A percentile compares a stretch with the other conserved stretches of the same genome.
Conservation (phyloP, 495 filamentous ascomycete species). For the Neurospora sublineolata region DNA sequence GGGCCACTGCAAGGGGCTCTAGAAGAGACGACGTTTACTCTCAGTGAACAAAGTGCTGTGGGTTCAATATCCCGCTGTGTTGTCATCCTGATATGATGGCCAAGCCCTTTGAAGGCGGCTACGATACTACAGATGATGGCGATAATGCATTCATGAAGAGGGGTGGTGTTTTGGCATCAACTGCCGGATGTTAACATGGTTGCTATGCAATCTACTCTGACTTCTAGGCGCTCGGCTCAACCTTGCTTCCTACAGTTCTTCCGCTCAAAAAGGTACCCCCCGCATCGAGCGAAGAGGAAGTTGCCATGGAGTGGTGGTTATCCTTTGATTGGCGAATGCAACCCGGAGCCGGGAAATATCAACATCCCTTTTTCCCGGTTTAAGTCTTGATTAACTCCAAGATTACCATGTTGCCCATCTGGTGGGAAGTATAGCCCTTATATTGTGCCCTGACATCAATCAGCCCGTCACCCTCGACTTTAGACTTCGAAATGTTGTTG, state of each 20-base stretch:
- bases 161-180: neutral
- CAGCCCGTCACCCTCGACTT: neutral
- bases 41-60: neutral
- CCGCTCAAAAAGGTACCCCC: neutral
- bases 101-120: neutral
- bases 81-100: neutral
- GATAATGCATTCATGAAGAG: neutral
- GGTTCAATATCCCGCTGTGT: neutral
- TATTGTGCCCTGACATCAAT: neutral
- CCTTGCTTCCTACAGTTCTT: neutral
- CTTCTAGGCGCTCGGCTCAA: neutral
- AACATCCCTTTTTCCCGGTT: neutral
- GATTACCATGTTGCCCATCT: neutral
- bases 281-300: neutral
- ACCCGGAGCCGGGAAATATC: neutral
- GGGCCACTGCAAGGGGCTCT: neutral
- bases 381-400: neutral
- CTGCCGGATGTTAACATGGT: neutral
- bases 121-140: neutral
- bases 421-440: neutral
- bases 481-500: neutral
- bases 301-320: neutral
- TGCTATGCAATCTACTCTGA: neutral
- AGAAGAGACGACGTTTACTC: neutral
- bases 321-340: neutral